Evolutionary conservation across 2,329 filamentous ascomycete species (phyloP).

Genomic region (Colletotrichum sp.): DNA sequence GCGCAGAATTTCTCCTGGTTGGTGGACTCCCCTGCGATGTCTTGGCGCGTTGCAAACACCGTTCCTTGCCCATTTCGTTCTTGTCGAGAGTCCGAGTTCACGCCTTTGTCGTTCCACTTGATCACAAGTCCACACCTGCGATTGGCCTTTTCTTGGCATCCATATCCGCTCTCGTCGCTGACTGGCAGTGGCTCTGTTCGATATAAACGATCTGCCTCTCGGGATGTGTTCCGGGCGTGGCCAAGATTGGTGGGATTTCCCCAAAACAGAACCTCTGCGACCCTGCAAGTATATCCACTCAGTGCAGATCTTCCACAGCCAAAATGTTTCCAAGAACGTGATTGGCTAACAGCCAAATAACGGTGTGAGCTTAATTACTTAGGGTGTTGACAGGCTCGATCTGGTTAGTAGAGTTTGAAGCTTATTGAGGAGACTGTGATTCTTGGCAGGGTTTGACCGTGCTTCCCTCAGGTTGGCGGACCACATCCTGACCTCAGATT

Average conservation of each 20-base stretch:
- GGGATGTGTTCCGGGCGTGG: not conserved
- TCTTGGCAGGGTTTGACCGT: not conserved
- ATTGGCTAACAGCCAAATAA: not conserved
- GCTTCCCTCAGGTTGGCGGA: not conserved
- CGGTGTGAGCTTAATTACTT: conserved; percentile 15
- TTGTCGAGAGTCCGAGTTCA: not conserved
- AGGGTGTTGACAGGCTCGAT: not conserved
- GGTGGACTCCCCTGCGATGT: not conserved
- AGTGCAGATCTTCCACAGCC: not conserved
- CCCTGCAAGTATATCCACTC: not conserved
- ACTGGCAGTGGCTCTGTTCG: not conserved
- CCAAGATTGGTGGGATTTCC: not conserved
- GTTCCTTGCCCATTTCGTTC: not conserved
- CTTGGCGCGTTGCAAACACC: not conserved
- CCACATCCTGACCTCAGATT: not conserved
- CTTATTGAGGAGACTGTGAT: conserved; percentile 4
- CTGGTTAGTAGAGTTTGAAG: not conserved
- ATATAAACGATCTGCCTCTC: not conserved
- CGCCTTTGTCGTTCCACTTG: not conserved
- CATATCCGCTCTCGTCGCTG: not conserved
- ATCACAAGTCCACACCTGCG: not conserved
- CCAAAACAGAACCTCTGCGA: not conserved
- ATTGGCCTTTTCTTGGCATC: conserved; percentile 1
- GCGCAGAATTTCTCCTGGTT: not conserved
- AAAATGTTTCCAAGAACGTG: not conserved